Conservation (phyloP, 2,329 filamentous ascomycete species). For the Neofusicoccum umdonicola region DNA sequence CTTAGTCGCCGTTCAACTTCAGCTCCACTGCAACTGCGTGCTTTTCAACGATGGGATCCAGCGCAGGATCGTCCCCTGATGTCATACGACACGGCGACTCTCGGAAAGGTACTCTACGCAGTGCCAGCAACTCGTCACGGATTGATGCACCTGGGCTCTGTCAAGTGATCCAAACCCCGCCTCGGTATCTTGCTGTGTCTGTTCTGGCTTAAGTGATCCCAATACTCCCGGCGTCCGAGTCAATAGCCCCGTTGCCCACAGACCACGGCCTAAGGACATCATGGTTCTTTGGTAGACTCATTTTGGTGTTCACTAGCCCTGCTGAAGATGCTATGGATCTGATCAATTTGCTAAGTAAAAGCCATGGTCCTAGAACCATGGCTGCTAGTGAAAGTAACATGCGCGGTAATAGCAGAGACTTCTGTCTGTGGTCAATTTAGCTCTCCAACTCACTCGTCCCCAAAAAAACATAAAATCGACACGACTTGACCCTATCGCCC, state of each 20-base stretch:
- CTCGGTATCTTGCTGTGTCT: not conserved
- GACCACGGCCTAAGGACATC: not conserved
- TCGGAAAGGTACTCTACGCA: not conserved
- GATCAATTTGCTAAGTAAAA: conserved; percentile 9
- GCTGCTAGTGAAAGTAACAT: not conserved
- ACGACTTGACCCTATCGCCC: not conserved
- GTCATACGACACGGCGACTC: not conserved
- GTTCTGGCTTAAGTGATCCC: not conserved
- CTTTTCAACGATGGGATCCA: not conserved
- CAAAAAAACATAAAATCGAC: not conserved
- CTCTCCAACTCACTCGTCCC: not conserved
- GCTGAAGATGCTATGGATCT: not conserved
- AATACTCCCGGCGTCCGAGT: no score
- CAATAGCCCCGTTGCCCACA: not conserved
- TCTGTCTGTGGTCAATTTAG: conserved; percentile 3
- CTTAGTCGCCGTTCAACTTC: not conserved
- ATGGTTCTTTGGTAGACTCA: not conserved
- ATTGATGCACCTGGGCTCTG: not conserved
- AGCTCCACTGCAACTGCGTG: not conserved
- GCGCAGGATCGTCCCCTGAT: not conserved
- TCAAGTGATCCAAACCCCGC: no score
- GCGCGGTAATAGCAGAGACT: not conserved
- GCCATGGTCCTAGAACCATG: not conserved
- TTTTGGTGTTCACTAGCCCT: not conserved
- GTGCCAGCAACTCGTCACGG: not conserved